Evolutionary conservation across 176 grass and related monocot species (phyloP).

Genomic region (Hsuehochloa calcarea): DNA sequence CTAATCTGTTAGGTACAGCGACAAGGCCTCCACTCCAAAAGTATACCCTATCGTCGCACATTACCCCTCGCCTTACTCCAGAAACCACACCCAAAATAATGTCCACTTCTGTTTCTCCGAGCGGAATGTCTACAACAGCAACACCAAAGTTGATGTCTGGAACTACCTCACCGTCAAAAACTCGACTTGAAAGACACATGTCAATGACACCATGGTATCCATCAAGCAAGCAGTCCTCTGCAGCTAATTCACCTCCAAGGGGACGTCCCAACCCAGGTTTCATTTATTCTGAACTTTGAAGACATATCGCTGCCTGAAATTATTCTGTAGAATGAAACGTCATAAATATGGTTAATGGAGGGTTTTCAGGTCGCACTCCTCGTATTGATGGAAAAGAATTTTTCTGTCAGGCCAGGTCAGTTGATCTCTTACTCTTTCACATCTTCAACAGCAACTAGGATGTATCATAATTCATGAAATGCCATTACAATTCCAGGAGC

Average conservation of each 20-base stretch:
- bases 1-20: conserved; percentile 43
- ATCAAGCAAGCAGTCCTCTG: conserved; percentile 86
- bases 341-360: neutral
- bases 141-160: conserved; percentile 81
- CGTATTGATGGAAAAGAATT: conserved; percentile 96
- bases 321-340: neutral
- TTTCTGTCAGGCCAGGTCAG: conserved; percentile 85
- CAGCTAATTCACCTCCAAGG: conserved; percentile 69
- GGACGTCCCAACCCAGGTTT: conserved; percentile 71
- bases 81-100: conserved; percentile 57
- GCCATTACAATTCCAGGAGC: conserved; percentile 54
- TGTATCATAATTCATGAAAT: conserved; percentile 3
- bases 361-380: conserved; percentile 66
- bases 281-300: neutral
- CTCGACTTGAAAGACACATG: conserved; percentile 53
- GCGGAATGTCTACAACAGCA: conserved; percentile 49
- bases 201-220: conserved; percentile 90
- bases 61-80: conserved; percentile 48
- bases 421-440: conserved; percentile 14
- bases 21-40: conserved; percentile 46
- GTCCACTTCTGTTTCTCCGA: conserved; percentile 66
- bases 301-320: neutral
- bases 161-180: conserved; percentile 68
- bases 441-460: neutral
- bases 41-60: conserved; percentile 44